A percentile compares a stretch with the other conserved stretches of the same genome.
Evolutionary conservation across 306 rosid species (phyloP).

Genomic region (Rosa lucieae): DNA sequence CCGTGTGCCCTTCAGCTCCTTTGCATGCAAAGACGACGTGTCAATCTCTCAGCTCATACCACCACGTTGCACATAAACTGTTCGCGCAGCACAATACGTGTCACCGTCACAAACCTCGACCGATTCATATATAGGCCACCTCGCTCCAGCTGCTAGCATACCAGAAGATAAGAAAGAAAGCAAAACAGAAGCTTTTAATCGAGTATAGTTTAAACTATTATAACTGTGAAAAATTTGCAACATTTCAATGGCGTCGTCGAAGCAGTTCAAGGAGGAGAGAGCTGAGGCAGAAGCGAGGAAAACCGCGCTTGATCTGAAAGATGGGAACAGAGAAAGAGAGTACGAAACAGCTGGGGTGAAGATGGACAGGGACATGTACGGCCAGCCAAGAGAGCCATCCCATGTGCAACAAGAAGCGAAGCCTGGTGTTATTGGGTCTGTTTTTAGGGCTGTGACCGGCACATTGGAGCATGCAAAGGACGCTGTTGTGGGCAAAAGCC

Average conservation of each 20-base stretch:
- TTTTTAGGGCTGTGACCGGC: conserved; percentile 51
- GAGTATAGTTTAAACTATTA: neutral
- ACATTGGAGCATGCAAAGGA: conserved; percentile 65
- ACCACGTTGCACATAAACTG: neutral
- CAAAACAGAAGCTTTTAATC: neutral
- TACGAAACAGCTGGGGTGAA: neutral
- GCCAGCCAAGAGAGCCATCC: conserved; percentile 6
- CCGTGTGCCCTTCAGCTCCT: neutral
- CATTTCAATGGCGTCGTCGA: conserved; percentile 54
- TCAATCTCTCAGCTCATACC: neutral
- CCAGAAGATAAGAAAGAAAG: neutral
- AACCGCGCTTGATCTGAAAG: conserved; percentile 54
- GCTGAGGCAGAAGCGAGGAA: conserved; percentile 69
- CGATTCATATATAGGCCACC: neutral
- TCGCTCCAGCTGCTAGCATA: neutral
- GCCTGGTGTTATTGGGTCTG: conserved; percentile 59
- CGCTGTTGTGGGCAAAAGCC: conserved; percentile 60
- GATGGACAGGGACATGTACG: neutral
- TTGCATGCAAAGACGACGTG: conserved; percentile 14
- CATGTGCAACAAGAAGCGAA: conserved; percentile 28
- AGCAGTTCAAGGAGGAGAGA: conserved; percentile 48
- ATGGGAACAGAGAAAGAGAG: conserved; percentile 31
- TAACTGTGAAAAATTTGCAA: neutral
- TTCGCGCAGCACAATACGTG: neutral
- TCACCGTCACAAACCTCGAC: neutral